A percentile compares a stretch with the other conserved stretches of the same genome.
Conservation (phyloP, 169 alveolate species). For the Plasmodium billcollinsi region DNA sequence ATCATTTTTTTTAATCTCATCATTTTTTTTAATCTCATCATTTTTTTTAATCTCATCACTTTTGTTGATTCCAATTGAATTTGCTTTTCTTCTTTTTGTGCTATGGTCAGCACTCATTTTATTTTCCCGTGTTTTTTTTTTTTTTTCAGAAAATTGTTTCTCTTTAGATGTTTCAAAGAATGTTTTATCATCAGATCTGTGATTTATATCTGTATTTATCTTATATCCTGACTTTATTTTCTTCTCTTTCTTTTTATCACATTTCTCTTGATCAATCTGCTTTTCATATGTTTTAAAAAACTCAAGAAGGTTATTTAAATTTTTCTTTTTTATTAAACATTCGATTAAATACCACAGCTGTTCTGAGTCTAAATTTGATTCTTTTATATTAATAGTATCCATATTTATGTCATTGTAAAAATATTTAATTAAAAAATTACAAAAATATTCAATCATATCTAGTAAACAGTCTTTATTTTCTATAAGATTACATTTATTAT, state of each 20-base stretch:
- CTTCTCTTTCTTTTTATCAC: not conserved
- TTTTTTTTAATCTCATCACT: too few relatives aligned
- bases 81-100: not conserved
- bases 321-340: constrained; percentile 56
- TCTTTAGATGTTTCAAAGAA: not conserved
- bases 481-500: too few relatives aligned
- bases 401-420: constrained; percentile 37
- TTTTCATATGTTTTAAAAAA: constrained; percentile 52
- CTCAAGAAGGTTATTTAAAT: not conserved
- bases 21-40: too few relatives aligned
- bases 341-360: constrained; percentile 63
- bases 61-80: too few relatives aligned
- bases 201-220: not conserved
- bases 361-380: constrained; percentile 40
- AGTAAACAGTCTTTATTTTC: constrained; percentile 20
- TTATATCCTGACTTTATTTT: not conserved
- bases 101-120: not conserved
- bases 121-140: not conserved
- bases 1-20: too few relatives aligned
- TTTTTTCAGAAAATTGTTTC: not conserved
- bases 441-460: constrained; percentile 68
- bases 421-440: constrained; percentile 20
- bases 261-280: not conserved
- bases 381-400: constrained; percentile 5
- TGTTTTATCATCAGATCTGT: not conserved